These are phyloP conservation scores for Pythium aquatile DNA, from an alignment of 352 stramenopile species.

Conservation along the genomic window DNA sequence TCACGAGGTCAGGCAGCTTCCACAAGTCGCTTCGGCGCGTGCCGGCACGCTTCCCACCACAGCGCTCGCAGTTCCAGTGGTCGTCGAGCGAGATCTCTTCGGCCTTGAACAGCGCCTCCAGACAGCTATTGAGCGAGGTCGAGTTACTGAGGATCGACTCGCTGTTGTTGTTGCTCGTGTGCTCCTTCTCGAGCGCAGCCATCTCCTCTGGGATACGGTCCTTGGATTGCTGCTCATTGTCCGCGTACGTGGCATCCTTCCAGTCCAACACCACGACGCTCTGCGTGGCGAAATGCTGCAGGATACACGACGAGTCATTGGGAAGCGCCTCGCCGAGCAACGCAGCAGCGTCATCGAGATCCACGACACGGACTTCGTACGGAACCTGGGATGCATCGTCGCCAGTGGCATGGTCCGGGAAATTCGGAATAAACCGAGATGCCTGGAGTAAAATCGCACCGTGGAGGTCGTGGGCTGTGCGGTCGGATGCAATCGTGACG, in stretches of 20 bases:
- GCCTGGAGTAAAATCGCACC: conserved; percentile 63
- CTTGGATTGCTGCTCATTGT: conserved; percentile 27
- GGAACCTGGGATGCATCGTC: conserved; percentile 25
- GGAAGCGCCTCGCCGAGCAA: conserved; percentile 40
- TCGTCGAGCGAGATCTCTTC: conserved; percentile 75
- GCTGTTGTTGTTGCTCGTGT: conserved; percentile 13
- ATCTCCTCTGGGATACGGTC: conserved; percentile 34
- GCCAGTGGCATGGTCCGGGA: conserved; percentile 1
- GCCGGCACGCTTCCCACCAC: conserved; percentile 57
- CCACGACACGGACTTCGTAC: conserved; percentile 55
- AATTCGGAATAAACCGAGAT: conserved; percentile 46
- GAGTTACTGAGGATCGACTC: conserved; percentile 30
- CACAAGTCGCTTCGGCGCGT: conserved; percentile 63
- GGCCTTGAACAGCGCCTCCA: conserved; percentile 68
- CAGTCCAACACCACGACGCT: conserved; percentile 83
- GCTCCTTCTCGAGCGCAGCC: conserved; percentile 29
- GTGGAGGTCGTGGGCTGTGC: conserved; percentile 61
- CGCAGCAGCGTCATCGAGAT: conserved; percentile 55
- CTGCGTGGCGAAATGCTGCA: conserved; percentile 70
- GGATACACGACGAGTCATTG: conserved; percentile 45
- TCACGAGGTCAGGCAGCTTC: conserved; percentile 76
- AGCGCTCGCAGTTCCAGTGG: conserved; percentile 72
- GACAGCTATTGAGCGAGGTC: conserved; percentile 58
- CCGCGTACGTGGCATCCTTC: conserved; percentile 27
- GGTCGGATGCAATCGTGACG: conserved; percentile 72